Percentiles rank a stretch among this genome's conserved stretches.
Conservation (phyloP, 2,329 filamentous ascomycete species). For the Pestalotiopsis fici region DNA sequence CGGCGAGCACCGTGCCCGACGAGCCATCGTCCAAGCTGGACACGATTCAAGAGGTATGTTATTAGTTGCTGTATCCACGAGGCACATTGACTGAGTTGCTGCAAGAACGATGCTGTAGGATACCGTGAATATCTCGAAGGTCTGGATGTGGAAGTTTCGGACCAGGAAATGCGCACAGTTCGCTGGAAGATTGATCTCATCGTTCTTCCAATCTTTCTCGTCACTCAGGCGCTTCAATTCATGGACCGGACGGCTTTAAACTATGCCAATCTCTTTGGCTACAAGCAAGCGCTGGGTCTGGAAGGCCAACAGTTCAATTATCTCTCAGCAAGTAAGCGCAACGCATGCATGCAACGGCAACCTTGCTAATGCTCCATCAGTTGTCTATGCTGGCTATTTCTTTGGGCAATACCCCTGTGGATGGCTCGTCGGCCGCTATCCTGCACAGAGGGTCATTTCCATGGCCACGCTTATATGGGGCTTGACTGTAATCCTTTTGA, state of each 20-base stretch:
- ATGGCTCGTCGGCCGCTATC: constrained; percentile 37
- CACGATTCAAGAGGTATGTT: not conserved
- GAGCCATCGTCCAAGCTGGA: constrained; percentile 5
- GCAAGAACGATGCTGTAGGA: constrained; percentile 16
- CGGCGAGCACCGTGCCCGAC: not conserved
- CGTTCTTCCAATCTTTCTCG: constrained; percentile 29
- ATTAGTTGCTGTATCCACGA: not conserved
- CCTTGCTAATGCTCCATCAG: constrained; percentile 13
- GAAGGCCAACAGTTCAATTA: constrained; percentile 35
- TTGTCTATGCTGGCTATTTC: constrained; percentile 40
- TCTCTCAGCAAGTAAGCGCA: constrained; percentile 30
- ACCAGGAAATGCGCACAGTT: constrained; percentile 19
- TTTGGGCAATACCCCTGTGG: constrained; percentile 41
- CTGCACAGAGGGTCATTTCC: constrained; percentile 34
- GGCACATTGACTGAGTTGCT: not conserved
- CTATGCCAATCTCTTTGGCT: constrained; percentile 35
- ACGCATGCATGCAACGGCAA: not conserved
- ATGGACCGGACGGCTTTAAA: constrained; percentile 31
- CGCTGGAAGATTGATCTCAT: constrained; percentile 31
- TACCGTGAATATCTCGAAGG: constrained; percentile 19
- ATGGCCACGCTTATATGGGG: constrained; percentile 34
- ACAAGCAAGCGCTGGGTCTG: constrained; percentile 32
- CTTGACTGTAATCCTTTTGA: constrained; percentile 31
- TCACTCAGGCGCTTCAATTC: constrained; percentile 32
- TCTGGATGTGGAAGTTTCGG: constrained; percentile 16